Conservation (phyloP, 306 rosid species). For the Purshia tridentata region DNA sequence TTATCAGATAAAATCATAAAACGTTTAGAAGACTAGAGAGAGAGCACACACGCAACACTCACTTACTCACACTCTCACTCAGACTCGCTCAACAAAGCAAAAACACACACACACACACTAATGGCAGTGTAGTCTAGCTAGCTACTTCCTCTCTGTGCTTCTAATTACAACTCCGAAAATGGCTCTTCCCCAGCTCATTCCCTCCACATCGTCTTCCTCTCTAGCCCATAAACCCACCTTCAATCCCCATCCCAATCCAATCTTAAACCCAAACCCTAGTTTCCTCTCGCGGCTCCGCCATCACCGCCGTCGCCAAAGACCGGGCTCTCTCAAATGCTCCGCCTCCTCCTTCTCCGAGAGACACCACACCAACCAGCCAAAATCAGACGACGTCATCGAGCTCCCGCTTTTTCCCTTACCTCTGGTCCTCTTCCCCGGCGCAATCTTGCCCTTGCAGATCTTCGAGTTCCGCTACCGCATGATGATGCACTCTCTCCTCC, state of each 20-base stretch:
- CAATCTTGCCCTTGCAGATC: slow-evolving; percentile 92
- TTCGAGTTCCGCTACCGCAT: slow-evolving; percentile 97
- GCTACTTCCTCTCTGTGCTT: slow-evolving; percentile 4
- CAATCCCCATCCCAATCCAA: slow-evolving; percentile 41
- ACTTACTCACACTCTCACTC: background rate
- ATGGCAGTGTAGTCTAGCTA: slow-evolving; percentile 7
- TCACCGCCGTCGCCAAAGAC: slow-evolving; percentile 33
- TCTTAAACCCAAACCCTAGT: slow-evolving; percentile 44
- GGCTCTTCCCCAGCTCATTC: slow-evolving; percentile 82
- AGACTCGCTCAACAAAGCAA: background rate
- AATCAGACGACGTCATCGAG: slow-evolving; percentile 74
- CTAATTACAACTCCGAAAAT: slow-evolving; percentile 27
- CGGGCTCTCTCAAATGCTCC: slow-evolving; percentile 58
- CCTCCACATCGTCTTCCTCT: slow-evolving; percentile 58
- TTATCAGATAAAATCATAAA: background rate
- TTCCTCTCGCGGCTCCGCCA: slow-evolving; percentile 24
- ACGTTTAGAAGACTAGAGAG: slow-evolving; percentile 13
- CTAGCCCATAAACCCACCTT: slow-evolving; percentile 47
- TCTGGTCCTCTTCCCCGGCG: slow-evolving; percentile 92
- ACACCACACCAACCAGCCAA: slow-evolving; percentile 67
- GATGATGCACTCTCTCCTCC: slow-evolving; percentile 98
- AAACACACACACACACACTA: background rate
- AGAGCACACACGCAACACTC: background rate
- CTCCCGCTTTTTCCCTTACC: slow-evolving; percentile 93
- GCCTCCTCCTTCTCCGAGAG: slow-evolving; percentile 87